A percentile compares a stretch with the other conserved stretches of the same genome.
phyloP scores from a whole-genome alignment of 1,284 basidiomycete genomes.

The Rhodotorula sp. region DNA sequence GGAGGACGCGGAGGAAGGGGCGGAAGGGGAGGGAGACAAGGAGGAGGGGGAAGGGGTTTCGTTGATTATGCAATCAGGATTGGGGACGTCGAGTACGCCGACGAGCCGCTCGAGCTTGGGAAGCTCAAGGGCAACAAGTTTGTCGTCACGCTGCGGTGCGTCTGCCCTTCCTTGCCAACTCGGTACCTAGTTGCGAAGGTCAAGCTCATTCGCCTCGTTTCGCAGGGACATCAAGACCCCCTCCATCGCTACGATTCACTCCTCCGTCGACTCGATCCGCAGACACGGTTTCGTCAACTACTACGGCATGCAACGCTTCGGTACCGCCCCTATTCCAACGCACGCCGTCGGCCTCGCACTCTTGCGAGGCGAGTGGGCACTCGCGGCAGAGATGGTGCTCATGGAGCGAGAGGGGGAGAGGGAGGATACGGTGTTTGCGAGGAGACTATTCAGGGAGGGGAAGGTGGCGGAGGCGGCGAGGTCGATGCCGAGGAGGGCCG shows the following conservation, averaged over 20 bases:
- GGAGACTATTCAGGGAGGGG: slow-evolving; percentile 75
- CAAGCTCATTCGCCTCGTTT: background rate
- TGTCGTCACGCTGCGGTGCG: slow-evolving; percentile 84
- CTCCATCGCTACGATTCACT: slow-evolving; percentile 66
- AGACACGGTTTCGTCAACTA: slow-evolving; percentile 94
- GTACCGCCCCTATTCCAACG: slow-evolving; percentile 91
- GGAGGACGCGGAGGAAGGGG: slow-evolving; percentile 27
- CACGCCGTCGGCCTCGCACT: slow-evolving; percentile 89
- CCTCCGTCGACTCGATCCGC: slow-evolving; percentile 76
- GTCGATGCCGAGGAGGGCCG: slow-evolving; percentile 79
- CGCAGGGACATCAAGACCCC: slow-evolving; percentile 76
- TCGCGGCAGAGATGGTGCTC: slow-evolving; percentile 78
- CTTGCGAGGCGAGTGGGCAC: slow-evolving; percentile 82
- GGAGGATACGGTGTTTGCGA: slow-evolving; percentile 73
- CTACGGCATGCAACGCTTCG: slow-evolving; percentile 98
- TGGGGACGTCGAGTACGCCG: slow-evolving; percentile 81
- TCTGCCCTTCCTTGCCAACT: slow-evolving; percentile 3
- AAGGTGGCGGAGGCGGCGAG: slow-evolving; percentile 74
- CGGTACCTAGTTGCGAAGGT: background rate
- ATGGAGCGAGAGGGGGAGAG: slow-evolving; percentile 82
- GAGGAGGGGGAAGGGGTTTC: slow-evolving; percentile 18
- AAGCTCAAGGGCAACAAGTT: slow-evolving; percentile 96
- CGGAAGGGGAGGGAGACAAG: slow-evolving; percentile 18
- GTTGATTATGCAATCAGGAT: slow-evolving; percentile 80
- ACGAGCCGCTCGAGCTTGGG: slow-evolving; percentile 79